Conservation (phyloP, 495 filamentous ascomycete species). For the Neurospora terricola region DNA sequence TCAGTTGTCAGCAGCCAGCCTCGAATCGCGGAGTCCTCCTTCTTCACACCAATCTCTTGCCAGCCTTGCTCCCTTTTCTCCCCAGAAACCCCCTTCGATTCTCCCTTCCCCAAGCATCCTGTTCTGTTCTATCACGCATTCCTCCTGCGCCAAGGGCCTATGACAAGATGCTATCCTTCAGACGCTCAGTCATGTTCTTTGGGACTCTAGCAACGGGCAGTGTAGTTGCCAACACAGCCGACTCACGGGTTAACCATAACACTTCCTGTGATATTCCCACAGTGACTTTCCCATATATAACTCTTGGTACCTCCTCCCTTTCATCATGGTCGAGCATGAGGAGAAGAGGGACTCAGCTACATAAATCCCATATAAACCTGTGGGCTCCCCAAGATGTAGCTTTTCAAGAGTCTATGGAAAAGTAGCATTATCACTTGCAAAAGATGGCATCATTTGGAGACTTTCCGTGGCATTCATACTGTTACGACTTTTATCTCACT, state of each 20-base stretch:
- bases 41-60: background rate
- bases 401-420: background rate
- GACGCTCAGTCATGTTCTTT: background rate
- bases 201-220: background rate
- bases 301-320: background rate
- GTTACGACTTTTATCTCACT: background rate
- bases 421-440: background rate
- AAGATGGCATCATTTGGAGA: background rate
- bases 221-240: background rate
- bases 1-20: background rate
- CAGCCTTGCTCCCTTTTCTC: background rate
- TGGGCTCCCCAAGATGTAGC: background rate
- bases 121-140: background rate
- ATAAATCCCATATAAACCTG: background rate
- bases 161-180: background rate
- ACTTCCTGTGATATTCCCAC: background rate
- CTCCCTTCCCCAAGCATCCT: background rate
- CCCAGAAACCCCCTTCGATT: background rate
- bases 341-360: background rate
- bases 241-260: background rate
- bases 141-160: background rate
- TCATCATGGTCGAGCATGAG: background rate
- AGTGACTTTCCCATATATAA: background rate
- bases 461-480: background rate
- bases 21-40: background rate